These are phyloP conservation scores for Penicillium ochrochloron DNA, from an alignment of 495 filamentous ascomycete genomes.

Conservation along the genomic window DNA sequence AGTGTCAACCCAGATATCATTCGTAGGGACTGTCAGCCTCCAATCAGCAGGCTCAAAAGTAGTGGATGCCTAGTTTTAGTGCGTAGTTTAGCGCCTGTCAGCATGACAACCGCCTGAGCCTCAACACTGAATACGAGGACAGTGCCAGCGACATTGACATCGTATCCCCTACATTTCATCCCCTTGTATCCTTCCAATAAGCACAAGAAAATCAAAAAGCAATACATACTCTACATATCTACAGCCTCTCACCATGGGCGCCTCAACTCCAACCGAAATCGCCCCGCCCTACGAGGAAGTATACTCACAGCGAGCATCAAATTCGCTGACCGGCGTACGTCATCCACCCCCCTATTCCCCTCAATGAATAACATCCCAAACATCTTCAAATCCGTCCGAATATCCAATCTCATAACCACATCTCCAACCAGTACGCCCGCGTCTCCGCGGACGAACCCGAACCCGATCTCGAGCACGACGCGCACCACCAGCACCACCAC, in stretches of 20 bases:
- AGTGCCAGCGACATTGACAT: neutral
- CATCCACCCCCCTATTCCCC: neutral
- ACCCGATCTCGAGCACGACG: conserved; percentile 3
- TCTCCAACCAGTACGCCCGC: neutral
- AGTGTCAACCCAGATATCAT: neutral
- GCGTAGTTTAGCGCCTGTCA: neutral
- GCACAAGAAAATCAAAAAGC: neutral
- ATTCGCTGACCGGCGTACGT: neutral
- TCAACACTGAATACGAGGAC: neutral
- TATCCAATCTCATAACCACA: neutral
- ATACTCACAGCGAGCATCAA: conserved; percentile 2
- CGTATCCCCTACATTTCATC: neutral
- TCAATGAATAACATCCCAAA: too few relatives aligned
- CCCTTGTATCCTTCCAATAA: neutral
- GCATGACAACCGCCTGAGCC: neutral
- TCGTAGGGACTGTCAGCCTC: neutral
- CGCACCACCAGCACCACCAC: conserved; percentile 1
- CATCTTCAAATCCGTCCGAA: neutral
- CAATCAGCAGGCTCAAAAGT: neutral
- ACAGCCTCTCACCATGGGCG: neutral
- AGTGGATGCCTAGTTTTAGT: neutral
- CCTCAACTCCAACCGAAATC: neutral
- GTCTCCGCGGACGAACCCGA: neutral
- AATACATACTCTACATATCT: neutral
- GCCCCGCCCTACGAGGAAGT: conserved; percentile 3